Evolutionary conservation across 768 basidiomycete species (phyloP), one percentile per base, ranked within the genome.

Genomic region (Arthromyces matolae): DNA sequence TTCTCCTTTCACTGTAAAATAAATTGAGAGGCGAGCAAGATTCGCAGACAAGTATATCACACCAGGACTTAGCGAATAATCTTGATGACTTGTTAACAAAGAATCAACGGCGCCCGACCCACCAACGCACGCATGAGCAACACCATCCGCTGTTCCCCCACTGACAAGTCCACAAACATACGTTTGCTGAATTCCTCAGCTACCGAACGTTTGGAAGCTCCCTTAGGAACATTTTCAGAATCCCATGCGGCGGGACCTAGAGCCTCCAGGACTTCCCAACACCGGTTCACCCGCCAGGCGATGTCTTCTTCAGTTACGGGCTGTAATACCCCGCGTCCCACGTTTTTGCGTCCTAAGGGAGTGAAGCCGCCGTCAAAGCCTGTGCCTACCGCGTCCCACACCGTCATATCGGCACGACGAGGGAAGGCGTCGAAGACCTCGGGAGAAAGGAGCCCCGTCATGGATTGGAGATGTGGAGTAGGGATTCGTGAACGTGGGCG

Each of bases 391-490:
- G 83, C 89, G 50, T 95, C 86, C 73, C 81, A 81, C 0, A 90
- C 89, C 19, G 70, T 75, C 70, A 89, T 79, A 5, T 71, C 69
- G 0, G 69, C 76, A 59, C 84, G 76, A 16, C 89, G 67, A 1
- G 95, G 95, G 64, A 95, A 97, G 5, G 93, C 88, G 54, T 91
- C 89, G 58, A 83, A 87, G 47, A 97, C 75, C 64, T 99, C 95
- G 0, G 95, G 95, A 2, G 86, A 88, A 54, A 89, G 78, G 54
- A 90, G 79, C 0, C 93, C 91, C 51, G 93, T 84, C 25, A 77
- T 73, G 3, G 77, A 70, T 48, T 78, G 79, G 19, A 93, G 75
- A 38, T 72, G 66, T 0, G 84, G 75, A 0, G 91, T 94, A 0
- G 95, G 77, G 38, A 83, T 80, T 2, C 69, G 68, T 9, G 75